Evolutionary conservation across 768 basidiomycete species (phyloP), one percentile per base, ranked within the genome.

Genomic region (Glaciozyma antarctica): DNA sequence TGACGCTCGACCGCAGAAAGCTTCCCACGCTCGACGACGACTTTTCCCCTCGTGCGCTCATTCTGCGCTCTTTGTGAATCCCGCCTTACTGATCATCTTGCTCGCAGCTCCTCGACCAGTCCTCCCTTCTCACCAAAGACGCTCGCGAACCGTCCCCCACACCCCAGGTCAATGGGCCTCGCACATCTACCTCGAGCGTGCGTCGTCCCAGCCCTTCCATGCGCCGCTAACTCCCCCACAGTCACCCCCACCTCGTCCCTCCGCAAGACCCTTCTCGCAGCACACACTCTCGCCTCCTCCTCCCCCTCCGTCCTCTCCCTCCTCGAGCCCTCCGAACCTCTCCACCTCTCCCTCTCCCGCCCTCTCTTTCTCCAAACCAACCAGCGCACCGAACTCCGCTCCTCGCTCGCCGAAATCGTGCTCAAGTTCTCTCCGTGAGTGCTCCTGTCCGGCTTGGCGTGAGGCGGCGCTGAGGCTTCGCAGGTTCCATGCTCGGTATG

Each of bases 311-410:
- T 41, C 38, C 7, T 41, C 12, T 41, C 38, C 38, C 38, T 41
- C 38, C 38, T 41, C 38, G 38, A 41, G 2, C 38, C 38, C 12
- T 12, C 12, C 38, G 38, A 41, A 13, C 38, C 38, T 15, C 79
- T 95, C 43, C 93, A 95, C 72, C 79, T 98, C 49, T 94, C 91
- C 2, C 79, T 98, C 17, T 87, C 90, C 0, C 82, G 88, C 6
- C 90, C 91, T 15, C 81, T 87, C 34, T 90, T 83, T 73, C 77
- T 95, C 38, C 84, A 87, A 24, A 81, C 85, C 3, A 85, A 91
- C 74, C 91, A 95, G 75, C 79, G 84, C 63, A 84, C 88, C 43
- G 85, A 85, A 5, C 78, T 94, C 47, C 86, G 84, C 69, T 79
- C 78, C 38, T 82, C 83, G 0, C 81, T 91, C 32, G 84, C 80